phyloP scores from a whole-genome alignment of 345 rosid species.

The Lepidium africanum region DNA sequence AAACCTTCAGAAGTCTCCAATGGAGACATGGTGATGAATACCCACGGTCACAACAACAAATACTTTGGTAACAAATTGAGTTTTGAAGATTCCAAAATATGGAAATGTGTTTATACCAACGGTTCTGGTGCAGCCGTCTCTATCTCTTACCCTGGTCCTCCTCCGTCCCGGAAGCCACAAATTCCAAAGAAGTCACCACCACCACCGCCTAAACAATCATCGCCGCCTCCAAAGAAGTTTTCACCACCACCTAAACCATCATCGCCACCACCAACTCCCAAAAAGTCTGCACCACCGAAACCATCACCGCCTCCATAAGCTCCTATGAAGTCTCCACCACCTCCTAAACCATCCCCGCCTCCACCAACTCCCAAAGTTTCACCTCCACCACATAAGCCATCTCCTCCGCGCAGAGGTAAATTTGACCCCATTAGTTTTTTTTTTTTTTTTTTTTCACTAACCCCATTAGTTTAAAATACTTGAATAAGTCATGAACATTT shows the following conservation, averaged over 20 bases:
- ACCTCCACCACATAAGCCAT: not conserved
- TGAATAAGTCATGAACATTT: too few species aligned
- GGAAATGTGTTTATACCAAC: constrained; percentile 14
- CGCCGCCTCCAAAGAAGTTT: not conserved
- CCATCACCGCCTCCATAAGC: not conserved
- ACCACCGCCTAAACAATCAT: not conserved
- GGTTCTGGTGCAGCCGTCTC: constrained; percentile 22
- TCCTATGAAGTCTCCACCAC: constrained; percentile 1
- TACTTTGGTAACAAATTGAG: not conserved
- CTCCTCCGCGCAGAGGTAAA: not conserved
- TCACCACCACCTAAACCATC: constrained; percentile 13
- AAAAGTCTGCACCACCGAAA: not conserved
- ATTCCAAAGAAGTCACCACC: constrained; percentile 8
- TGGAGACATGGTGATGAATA: not conserved
- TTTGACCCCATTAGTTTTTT: too few species aligned
- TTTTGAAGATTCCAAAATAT: constrained; percentile 2
- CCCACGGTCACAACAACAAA: not conserved
- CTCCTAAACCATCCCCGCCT: constrained; percentile 3
- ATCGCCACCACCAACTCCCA: not conserved
- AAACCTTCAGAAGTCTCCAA: constrained; percentile 9
- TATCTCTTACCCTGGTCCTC: constrained; percentile 11
- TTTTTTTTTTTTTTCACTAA: too few species aligned
- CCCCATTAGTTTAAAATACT: too few species aligned
- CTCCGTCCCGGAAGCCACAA: not conserved
- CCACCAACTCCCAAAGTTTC: not conserved